These are phyloP conservation scores for Lepidopterella palustris DNA, from an alignment of 495 filamentous ascomycete genomes.

Conservation along the genomic window DNA sequence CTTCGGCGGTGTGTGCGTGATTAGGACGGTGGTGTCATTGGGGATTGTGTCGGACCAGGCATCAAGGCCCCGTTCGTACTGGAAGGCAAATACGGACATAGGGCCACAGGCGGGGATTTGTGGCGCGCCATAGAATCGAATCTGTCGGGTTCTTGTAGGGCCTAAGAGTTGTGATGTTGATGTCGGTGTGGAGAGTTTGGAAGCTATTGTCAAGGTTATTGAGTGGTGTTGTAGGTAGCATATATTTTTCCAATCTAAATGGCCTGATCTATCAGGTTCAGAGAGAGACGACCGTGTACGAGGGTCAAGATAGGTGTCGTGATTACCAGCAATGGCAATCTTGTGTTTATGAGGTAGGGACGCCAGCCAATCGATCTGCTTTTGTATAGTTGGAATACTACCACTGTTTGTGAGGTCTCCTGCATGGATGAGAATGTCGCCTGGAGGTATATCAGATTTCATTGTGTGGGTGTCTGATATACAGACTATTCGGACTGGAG, in stretches of 20 bases:
- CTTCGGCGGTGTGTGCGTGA: constrained; percentile 75
- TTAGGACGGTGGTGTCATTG: constrained; percentile 65
- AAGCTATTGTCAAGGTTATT: constrained; percentile 39
- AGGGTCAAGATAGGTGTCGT: constrained; percentile 75
- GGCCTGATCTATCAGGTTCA: constrained; percentile 37
- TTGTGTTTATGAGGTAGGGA: constrained; percentile 68
- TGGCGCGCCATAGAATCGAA: constrained; percentile 58
- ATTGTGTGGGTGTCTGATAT: constrained; percentile 83
- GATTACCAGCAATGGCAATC: constrained; percentile 82
- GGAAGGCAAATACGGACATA: constrained; percentile 57
- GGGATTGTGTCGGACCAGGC: constrained; percentile 66
- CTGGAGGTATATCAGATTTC: constrained; percentile 56
- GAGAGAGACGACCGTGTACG: constrained; percentile 35
- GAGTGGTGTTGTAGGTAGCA: constrained; percentile 60
- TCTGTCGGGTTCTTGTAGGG: constrained; percentile 32
- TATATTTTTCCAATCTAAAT: constrained; percentile 50
- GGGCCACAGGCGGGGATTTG: constrained; percentile 56
- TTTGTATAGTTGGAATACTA: constrained; percentile 63
- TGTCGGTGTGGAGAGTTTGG: constrained; percentile 29
- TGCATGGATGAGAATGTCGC: constrained; percentile 83
- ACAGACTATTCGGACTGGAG: constrained; percentile 69
- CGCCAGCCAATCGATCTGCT: constrained; percentile 71
- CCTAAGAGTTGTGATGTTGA: constrained; percentile 40
- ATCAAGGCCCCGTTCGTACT: constrained; percentile 53
- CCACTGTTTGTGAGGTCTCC: constrained; percentile 78